These are phyloP conservation scores for Fusarium sp. DNA, from an alignment of 2,329 filamentous ascomycete species.

Conservation along the genomic window DNA sequence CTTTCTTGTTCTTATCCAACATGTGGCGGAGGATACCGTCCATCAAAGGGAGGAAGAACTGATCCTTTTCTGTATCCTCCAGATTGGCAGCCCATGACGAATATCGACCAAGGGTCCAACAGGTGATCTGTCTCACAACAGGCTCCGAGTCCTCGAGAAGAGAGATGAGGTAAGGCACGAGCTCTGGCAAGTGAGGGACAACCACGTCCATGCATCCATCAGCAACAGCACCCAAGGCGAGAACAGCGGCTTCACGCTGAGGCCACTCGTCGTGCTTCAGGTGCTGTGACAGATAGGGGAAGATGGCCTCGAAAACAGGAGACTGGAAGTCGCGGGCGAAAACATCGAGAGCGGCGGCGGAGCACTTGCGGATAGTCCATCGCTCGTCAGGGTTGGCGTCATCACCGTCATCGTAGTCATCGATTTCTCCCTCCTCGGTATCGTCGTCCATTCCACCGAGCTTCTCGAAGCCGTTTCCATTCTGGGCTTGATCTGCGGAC, in stretches of 20 bases:
- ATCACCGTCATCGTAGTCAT: conserved; percentile 77
- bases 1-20: conserved; percentile 97
- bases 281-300: conserved; percentile 92
- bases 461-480: conserved; percentile 65
- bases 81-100: conserved; percentile 90
- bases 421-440: conserved; percentile 88
- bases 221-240: conserved; percentile 92
- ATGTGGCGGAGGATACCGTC: conserved; percentile 93
- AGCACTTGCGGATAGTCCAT: conserved; percentile 97
- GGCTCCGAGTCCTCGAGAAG: conserved; percentile 86
- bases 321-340: conserved; percentile 91
- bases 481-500: conserved; percentile 61
- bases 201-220: conserved; percentile 94
- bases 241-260: conserved; percentile 90
- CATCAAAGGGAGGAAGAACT: conserved; percentile 96
- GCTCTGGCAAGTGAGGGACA: conserved; percentile 86
- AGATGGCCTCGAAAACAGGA: conserved; percentile 87
- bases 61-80: conserved; percentile 72
- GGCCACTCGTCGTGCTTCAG: conserved; percentile 90
- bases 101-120: conserved; percentile 95
- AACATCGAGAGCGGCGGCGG: conserved; percentile 92
- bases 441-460: conserved; percentile 73
- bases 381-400: conserved; percentile 86
- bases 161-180: conserved; percentile 89
- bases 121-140: conserved; percentile 95